Base-by-base conservation (phyloP, 2,329 filamentous ascomycete species). In the Pochonia chlamydosporia region DNA sequence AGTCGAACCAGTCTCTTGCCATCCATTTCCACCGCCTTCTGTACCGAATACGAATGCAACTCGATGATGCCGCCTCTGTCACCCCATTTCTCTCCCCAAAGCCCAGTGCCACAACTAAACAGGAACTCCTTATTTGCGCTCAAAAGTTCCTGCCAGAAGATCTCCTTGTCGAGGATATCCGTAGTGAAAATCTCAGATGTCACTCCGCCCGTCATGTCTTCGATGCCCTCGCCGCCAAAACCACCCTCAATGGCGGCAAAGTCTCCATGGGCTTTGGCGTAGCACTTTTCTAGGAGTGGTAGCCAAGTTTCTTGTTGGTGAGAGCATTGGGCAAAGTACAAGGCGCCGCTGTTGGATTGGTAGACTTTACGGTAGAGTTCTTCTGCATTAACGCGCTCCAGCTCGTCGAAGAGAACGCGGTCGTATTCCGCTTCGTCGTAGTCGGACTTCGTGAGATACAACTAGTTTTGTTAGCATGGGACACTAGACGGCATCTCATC, bases 251-350 rank as follows among this genome's bases (percentile, higher is more conserved):
- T 87, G 1, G 84, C 77, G 16, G 75, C 79, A 55, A 86, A 95
- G 59, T 93, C 88, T 4, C 86, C 87, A 52, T 91, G 87, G 0
- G 85, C 85, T 61, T 91, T 91, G 16, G 87, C 87, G 56, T 87
- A 90, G 1, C 85, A 85, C 63, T 91, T 91, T 58, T 91, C 87
- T 1, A 91, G 74, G 20, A 91, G 71, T 1, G 87, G 86, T 25
- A 91, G 72, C 87, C 87, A 91, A 0, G 85, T 91, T 63, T 91
- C 86, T 56, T 89, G 87, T 3, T 82, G 79, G 54, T 87, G 78
- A 49, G 78, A 77, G 63, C 85, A 89, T 59, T 87, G 84, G 0
- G 84, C 84, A 65, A 90, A 91, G 64, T 88, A 89, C 1, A 92
- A 69, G 0, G 87, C 82, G 49, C 84, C 75, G 18, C 84, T 88